A percentile compares a stretch with the other conserved stretches of the same genome.
Evolutionary conservation across 2,329 filamentous ascomycete species (phyloP).

Genomic region (Alternaria longipes): DNA sequence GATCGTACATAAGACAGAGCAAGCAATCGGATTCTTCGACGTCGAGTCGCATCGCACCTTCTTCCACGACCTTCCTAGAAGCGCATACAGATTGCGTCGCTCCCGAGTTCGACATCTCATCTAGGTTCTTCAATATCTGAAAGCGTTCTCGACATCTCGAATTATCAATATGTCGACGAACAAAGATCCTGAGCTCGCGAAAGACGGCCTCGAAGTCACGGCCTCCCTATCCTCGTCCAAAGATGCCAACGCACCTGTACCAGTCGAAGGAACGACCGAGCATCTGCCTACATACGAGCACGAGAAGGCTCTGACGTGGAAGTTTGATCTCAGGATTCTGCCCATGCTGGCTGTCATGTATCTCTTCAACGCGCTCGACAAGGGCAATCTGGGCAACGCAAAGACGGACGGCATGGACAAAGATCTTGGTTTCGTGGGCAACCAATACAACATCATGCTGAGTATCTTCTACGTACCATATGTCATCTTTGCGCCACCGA

Average conservation of each 20-base stretch:
- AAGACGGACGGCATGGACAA: constrained; percentile 58
- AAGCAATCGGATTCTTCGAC: not conserved
- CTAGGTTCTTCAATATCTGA: not conserved
- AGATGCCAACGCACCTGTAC: constrained; percentile 30
- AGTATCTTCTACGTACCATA: constrained; percentile 78
- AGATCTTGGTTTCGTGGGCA: constrained; percentile 67
- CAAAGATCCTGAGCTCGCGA: constrained; percentile 42
- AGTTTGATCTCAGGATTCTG: constrained; percentile 65
- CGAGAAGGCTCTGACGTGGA: constrained; percentile 59
- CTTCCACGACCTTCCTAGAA: not conserved
- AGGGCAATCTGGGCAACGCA: constrained; percentile 53
- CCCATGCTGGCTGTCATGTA: constrained; percentile 69
- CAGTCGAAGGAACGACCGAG: constrained; percentile 41
- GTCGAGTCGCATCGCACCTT: constrained; percentile 2
- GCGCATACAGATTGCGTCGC: not conserved
- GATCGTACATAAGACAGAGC: constrained; percentile 18
- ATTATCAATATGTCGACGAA: constrained; percentile 33
- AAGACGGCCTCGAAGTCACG: constrained; percentile 40
- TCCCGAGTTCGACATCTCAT: not conserved
- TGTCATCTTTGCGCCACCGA: constrained; percentile 72
- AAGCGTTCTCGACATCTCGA: not conserved
- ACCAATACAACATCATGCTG: constrained; percentile 75
- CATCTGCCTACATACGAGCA: constrained; percentile 49
- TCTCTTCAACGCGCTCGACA: constrained; percentile 59
- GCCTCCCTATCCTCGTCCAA: constrained; percentile 40